Evolutionary conservation across 148 eudicot genomes (phyloP).

Genomic region (Vaccinium macrocarpon): DNA sequence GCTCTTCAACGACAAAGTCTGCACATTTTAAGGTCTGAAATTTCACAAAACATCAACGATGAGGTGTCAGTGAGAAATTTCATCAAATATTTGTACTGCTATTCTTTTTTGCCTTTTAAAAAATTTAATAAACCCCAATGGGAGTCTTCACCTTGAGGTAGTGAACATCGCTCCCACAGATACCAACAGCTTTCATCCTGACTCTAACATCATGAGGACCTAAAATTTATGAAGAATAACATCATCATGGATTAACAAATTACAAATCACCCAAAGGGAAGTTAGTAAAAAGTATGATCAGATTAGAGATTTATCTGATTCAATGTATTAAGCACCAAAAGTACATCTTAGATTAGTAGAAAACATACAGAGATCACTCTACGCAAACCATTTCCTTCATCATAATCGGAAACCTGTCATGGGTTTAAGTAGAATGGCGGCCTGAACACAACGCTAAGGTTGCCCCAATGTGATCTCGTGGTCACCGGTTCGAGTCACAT

Average conservation of each 20-base stretch:
- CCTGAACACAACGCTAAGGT: neutral
- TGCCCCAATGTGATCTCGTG: neutral
- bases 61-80: too few relatives aligned
- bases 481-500: neutral
- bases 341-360: neutral
- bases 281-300: neutral
- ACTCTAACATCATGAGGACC: slow-evolving; percentile 85
- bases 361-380: neutral
- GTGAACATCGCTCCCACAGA: slow-evolving; percentile 91
- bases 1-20: slow-evolving; percentile 71
- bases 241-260: neutral
- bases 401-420: neutral
- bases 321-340: neutral
- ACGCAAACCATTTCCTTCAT: neutral
- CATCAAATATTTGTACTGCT: too few relatives aligned
- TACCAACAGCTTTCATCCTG: slow-evolving; percentile 83
- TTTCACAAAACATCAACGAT: neutral
- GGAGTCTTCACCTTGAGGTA: slow-evolving; percentile 51
- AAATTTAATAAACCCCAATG: neutral
- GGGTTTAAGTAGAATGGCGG: neutral
- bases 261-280: neutral
- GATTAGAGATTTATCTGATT: neutral
- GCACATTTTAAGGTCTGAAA: slow-evolving; percentile 62
- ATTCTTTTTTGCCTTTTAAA: too few relatives aligned
- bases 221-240: slow-evolving; percentile 10